Evolutionary conservation across 345 rosid genomes (phyloP).

Genomic region (Brassica rapa): DNA sequence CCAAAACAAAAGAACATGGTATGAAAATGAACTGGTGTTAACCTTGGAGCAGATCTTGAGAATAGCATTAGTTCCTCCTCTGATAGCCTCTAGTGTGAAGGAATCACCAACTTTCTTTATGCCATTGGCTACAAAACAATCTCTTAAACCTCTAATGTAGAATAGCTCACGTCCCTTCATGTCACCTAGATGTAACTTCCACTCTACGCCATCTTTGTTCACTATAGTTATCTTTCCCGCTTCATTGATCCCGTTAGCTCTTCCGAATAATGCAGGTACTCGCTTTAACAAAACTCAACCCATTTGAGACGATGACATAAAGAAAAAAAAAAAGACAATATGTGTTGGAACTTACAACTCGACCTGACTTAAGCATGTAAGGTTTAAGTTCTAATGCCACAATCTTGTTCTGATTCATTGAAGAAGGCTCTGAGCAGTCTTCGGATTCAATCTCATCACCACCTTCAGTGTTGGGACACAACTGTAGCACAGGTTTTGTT

Average conservation of each 20-base stretch:
- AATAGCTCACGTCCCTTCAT: conserved; percentile 18
- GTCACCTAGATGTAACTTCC: conserved; percentile 18
- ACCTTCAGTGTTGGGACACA: conserved; percentile 12
- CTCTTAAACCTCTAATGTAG: conserved; percentile 21
- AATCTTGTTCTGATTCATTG: not conserved
- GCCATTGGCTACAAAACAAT: conserved; percentile 13
- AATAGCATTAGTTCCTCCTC: conserved; percentile 28
- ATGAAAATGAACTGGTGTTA: not conserved
- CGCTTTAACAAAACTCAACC: conserved; percentile 12
- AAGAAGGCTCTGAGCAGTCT: not conserved
- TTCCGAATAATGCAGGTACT: conserved; percentile 12
- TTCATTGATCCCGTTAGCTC: conserved; percentile 21
- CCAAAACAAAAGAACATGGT: not conserved
- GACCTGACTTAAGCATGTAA: conserved; percentile 11
- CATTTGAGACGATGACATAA: not conserved
- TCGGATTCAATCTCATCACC: conserved; percentile 2
- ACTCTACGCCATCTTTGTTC: conserved; percentile 26
- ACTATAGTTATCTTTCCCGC: conserved; percentile 18
- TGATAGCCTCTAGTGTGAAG: conserved; percentile 30
- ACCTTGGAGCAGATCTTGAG: conserved; percentile 24
- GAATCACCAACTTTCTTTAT: conserved; percentile 19
- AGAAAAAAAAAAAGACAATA: not conserved
- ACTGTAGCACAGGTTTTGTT: conserved; percentile 24
- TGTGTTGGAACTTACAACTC: conserved; percentile 27
- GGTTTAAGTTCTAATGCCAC: conserved; percentile 6